A percentile compares a stretch with the other conserved stretches of the same genome.
Evolutionary conservation across 306 rosid genomes (phyloP).

Genomic region (Trichosanthes cucumerina): DNA sequence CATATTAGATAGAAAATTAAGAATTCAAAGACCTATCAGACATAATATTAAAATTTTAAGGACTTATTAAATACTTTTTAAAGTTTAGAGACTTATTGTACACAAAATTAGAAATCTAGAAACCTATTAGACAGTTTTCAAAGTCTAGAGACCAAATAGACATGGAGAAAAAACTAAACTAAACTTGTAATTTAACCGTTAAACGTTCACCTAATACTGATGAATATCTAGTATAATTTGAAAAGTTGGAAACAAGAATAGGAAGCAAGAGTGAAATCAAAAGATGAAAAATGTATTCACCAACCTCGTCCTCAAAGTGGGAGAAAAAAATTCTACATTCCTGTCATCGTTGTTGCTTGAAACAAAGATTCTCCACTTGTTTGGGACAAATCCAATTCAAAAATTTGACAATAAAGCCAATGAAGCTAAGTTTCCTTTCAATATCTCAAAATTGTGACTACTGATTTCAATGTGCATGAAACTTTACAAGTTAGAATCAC

Average conservation of each 20-base stretch:
- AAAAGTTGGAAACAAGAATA: not conserved
- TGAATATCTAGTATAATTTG: not conserved
- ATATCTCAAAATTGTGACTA: not conserved
- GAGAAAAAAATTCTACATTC: not conserved
- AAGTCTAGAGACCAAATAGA: too few relatives aligned
- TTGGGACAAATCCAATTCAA: not conserved
- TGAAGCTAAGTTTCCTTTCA: not conserved
- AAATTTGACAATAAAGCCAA: not conserved
- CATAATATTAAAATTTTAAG: too few relatives aligned
- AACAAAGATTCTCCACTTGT: not conserved
- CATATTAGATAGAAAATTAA: too few relatives aligned
- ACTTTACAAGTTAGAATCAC: not conserved
- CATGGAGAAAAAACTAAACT: too few relatives aligned
- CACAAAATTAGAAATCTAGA: too few relatives aligned
- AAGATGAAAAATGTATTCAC: not conserved
- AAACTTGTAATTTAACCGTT: too few relatives aligned
- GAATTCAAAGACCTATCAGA: too few relatives aligned
- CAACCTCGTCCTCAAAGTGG: not conserved
- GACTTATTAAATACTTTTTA: too few relatives aligned
- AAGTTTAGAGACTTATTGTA: too few relatives aligned
- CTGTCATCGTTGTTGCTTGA: not conserved
- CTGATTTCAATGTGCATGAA: not conserved
- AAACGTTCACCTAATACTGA: not conserved
- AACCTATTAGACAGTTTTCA: too few relatives aligned
- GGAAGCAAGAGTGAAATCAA: too few relatives aligned